Evolutionary conservation across 805 yeast genomes (phyloP).

Genomic region (Suhomyces tanzawaensis): DNA sequence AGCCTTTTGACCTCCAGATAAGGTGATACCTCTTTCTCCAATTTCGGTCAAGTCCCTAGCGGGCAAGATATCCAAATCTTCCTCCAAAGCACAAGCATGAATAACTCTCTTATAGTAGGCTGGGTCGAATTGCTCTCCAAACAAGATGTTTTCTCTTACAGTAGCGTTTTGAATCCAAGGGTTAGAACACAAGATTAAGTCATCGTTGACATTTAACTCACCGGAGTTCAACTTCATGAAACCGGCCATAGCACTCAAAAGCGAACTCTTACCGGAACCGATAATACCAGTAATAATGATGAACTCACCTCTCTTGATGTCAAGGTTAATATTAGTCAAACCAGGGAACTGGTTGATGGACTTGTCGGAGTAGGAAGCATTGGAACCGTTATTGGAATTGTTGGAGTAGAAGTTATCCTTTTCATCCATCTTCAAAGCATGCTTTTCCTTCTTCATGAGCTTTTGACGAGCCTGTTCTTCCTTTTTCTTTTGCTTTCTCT

Average conservation of each 20-base stretch:
- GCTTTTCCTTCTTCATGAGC: slow-evolving; percentile 10
- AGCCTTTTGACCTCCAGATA: slow-evolving; percentile 47
- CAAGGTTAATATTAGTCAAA: slow-evolving; percentile 30
- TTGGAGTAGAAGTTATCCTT: slow-evolving; percentile 3
- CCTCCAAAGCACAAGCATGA: slow-evolving; percentile 39
- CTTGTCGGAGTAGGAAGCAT: slow-evolving; percentile 3
- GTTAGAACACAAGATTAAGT: slow-evolving; percentile 32
- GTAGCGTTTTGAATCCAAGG: slow-evolving; percentile 48
- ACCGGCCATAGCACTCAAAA: slow-evolving; percentile 40
- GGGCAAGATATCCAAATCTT: slow-evolving; percentile 34
- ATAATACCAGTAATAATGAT: slow-evolving; percentile 42
- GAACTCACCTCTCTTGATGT: slow-evolving; percentile 32
- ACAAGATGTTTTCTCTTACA: slow-evolving; percentile 37
- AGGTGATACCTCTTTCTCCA: slow-evolving; percentile 45
- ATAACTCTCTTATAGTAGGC: slow-evolving; percentile 27
- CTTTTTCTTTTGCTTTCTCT: slow-evolving; percentile 12
- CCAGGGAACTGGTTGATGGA: slow-evolving; percentile 24
- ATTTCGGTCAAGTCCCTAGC: slow-evolving; percentile 42
- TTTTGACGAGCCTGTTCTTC: slow-evolving; percentile 10
- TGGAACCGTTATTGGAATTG: neutral
- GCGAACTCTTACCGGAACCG: slow-evolving; percentile 44
- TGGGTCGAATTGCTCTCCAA: slow-evolving; percentile 34
- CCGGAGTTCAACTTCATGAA: slow-evolving; percentile 36
- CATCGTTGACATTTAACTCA: slow-evolving; percentile 23
- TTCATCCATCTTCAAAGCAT: slow-evolving; percentile 8